Conservation (phyloP, 1,139 yeast genomes). For the Lodderomyces parapsilosis region DNA sequence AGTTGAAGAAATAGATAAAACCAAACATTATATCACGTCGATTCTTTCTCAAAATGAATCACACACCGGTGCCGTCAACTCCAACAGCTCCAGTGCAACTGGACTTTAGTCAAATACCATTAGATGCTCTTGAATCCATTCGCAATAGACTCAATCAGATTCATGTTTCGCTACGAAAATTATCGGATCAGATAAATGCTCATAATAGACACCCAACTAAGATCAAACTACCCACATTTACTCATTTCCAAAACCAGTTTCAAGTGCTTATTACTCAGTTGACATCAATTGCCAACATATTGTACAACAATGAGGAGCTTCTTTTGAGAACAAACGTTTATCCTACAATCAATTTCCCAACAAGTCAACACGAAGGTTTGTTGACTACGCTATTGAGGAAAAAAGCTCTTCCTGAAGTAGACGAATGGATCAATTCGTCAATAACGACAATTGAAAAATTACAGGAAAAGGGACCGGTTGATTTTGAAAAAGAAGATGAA, state of each 20-base stretch:
- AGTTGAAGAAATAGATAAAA: neutral
- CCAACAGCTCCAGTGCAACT: slow-evolving; percentile 10
- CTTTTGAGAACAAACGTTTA: slow-evolving; percentile 71
- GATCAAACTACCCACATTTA: slow-evolving; percentile 40
- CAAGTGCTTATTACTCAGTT: slow-evolving; percentile 81
- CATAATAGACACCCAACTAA: slow-evolving; percentile 40
- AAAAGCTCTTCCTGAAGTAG: slow-evolving; percentile 87
- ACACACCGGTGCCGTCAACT: slow-evolving; percentile 13
- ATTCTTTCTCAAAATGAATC: slow-evolving; percentile 11
- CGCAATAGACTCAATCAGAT: slow-evolving; percentile 46
- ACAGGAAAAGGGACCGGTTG: slow-evolving; percentile 14
- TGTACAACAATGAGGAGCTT: slow-evolving; percentile 59
- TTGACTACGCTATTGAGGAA: slow-evolving; percentile 81
- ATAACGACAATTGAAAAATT: slow-evolving; percentile 25
- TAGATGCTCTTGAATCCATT: slow-evolving; percentile 42
- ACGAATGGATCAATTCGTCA: slow-evolving; percentile 67
- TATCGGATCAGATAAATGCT: slow-evolving; percentile 43
- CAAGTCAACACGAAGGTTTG: slow-evolving; percentile 77
- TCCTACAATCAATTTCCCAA: slow-evolving; percentile 82
- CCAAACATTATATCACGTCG: neutral
- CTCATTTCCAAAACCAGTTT: slow-evolving; percentile 69
- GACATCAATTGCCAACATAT: slow-evolving; percentile 65
- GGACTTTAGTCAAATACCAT: slow-evolving; percentile 31
- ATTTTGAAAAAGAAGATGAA: slow-evolving; percentile 45
- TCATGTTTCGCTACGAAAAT: slow-evolving; percentile 41